phyloP scores from a whole-genome alignment of 1,284 basidiomycete genomes.

The Anthracocystis walkeri region DNA sequence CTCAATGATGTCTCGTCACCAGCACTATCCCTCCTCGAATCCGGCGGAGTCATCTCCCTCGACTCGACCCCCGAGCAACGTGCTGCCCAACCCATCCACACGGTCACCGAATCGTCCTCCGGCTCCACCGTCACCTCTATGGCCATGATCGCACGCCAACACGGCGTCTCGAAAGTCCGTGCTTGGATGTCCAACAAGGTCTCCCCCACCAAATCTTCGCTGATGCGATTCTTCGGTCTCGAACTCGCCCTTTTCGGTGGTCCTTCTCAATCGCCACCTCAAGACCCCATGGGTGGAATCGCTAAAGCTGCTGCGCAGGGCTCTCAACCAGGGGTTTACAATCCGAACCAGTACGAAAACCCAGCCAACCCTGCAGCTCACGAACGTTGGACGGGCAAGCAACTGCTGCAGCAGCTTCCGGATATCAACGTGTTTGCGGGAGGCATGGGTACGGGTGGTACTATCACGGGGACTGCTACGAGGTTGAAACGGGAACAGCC shows the following conservation, averaged over 20 bases:
- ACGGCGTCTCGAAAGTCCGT: constrained; percentile 32
- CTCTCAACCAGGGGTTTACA: constrained; percentile 27
- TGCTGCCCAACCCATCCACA: constrained; percentile 24
- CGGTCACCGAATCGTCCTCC: constrained; percentile 45
- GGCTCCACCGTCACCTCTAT: constrained; percentile 55
- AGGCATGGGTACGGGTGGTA: constrained; percentile 52
- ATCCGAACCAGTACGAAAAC: constrained; percentile 55
- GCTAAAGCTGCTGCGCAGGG: constrained; percentile 39
- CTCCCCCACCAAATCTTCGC: constrained; percentile 41
- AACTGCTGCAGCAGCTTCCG: constrained; percentile 47
- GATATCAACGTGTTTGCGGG: constrained; percentile 47
- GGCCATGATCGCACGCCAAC: constrained; percentile 49
- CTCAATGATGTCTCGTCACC: neutral
- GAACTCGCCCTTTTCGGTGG: constrained; percentile 53
- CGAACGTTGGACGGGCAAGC: constrained; percentile 50
- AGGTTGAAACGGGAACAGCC: constrained; percentile 20
- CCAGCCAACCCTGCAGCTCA: constrained; percentile 39
- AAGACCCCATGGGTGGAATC: constrained; percentile 49
- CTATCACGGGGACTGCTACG: constrained; percentile 47
- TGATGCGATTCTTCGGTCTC: constrained; percentile 57
- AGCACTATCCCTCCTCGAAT: constrained; percentile 37
- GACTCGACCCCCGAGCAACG: constrained; percentile 21
- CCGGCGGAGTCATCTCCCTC: constrained; percentile 43
- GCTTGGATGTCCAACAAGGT: constrained; percentile 56
- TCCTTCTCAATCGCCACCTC: constrained; percentile 41